Conservation (phyloP, 108 stramenopile genomes). For the Schizochytrium sp. region DNA sequence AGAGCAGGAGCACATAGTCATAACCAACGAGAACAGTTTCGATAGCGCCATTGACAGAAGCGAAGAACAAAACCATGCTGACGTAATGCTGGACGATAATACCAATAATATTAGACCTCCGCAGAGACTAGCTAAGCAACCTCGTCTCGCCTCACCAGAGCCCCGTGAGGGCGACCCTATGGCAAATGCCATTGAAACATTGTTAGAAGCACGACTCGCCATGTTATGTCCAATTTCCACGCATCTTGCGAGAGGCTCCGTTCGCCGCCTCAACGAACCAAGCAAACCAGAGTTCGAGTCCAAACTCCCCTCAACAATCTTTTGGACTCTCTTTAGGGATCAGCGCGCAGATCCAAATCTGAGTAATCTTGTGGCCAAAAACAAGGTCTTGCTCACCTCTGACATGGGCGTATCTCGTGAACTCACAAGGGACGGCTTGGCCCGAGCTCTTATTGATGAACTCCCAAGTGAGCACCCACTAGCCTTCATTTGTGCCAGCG, state of each 20-base stretch:
- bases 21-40: no score
- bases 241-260: not conserved
- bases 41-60: no score
- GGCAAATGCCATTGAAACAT: not conserved
- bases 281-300: slow-evolving; percentile 15
- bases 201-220: not conserved
- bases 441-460: not conserved
- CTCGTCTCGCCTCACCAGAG: not conserved
- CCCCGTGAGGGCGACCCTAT: not conserved
- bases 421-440: not conserved
- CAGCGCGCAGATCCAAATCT: not conserved
- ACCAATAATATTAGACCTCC: no score
- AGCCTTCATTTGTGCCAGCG: slow-evolving; percentile 15
- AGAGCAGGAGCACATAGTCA: no score
- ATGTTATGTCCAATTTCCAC: not conserved
- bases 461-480: slow-evolving; percentile 10
- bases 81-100: no score
- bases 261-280: not conserved
- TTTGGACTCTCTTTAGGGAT: not conserved
- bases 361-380: not conserved
- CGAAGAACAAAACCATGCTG: no score
- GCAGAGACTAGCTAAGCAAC: not conserved
- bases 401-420: slow-evolving; percentile 10
- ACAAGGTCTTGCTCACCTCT: not conserved
- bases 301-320: not conserved